phyloP scores from a whole-genome alignment of 306 rosid species.

The Prunus mume region DNA sequence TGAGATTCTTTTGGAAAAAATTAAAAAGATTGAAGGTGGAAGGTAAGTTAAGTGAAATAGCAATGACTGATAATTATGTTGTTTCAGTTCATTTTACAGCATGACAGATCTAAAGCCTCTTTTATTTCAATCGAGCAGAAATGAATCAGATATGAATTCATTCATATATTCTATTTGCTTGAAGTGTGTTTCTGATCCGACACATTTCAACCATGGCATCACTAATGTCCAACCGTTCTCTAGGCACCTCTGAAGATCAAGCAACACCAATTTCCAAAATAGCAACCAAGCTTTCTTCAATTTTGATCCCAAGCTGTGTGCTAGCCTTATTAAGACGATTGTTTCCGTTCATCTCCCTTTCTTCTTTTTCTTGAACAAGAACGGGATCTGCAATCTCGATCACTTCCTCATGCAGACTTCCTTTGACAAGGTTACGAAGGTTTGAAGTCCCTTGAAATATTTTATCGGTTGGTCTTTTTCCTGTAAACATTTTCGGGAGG shows the following conservation, averaged over 20 bases:
- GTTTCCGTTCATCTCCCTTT: not conserved
- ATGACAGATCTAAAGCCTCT: too few relatives aligned
- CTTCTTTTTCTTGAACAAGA: not conserved
- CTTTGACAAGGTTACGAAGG: constrained; percentile 7
- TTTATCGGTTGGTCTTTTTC: constrained; percentile 1
- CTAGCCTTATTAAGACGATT: not conserved
- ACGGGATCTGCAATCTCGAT: not conserved
- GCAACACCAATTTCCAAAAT: constrained; percentile 6
- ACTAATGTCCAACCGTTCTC: not conserved
- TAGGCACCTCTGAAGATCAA: not conserved
- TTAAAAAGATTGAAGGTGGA: not conserved
- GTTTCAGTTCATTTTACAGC: too few relatives aligned
- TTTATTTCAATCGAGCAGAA: too few relatives aligned
- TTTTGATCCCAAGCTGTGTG: not conserved
- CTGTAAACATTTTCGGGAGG: too few relatives aligned
- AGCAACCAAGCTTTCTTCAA: not conserved
- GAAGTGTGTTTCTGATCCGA: not conserved
- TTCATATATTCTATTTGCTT: not conserved
- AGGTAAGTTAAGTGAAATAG: not conserved
- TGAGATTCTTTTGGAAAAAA: not conserved
- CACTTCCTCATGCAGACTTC: not conserved
- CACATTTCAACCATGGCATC: not conserved
- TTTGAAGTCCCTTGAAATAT: constrained; percentile 9
- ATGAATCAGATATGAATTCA: not conserved
- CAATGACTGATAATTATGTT: not conserved